These are phyloP conservation scores for Ceratocystis cacaofunesta DNA, from an alignment of 2,329 filamentous ascomycete species.

Conservation along the genomic window DNA sequence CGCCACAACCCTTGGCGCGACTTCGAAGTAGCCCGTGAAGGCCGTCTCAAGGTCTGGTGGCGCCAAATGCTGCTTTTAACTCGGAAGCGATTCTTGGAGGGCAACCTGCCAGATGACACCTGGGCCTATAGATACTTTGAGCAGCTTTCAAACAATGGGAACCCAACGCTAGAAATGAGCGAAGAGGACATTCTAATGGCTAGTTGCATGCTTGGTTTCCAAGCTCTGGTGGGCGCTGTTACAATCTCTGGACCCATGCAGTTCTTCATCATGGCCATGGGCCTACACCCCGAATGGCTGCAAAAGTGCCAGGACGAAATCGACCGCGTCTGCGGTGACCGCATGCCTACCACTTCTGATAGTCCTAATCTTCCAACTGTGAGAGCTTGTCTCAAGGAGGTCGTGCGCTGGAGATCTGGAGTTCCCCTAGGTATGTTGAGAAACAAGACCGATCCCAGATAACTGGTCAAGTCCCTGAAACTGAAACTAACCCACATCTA, in stretches of 20 bases:
- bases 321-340: slow-evolving; percentile 39
- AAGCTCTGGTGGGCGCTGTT: slow-evolving; percentile 36
- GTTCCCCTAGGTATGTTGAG: slow-evolving; percentile 33
- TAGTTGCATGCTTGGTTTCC: slow-evolving; percentile 37
- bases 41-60: slow-evolving; percentile 33
- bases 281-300: slow-evolving; percentile 38
- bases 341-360: slow-evolving; percentile 37
- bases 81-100: slow-evolving; percentile 28
- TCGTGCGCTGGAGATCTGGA: slow-evolving; percentile 41
- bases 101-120: slow-evolving; percentile 31
- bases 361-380: slow-evolving; percentile 37
- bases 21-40: slow-evolving; percentile 31
- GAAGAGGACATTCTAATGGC: slow-evolving; percentile 32
- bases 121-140: slow-evolving; percentile 36
- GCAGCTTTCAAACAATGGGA: slow-evolving; percentile 28
- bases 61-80: slow-evolving; percentile 28
- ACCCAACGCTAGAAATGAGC: slow-evolving; percentile 27
- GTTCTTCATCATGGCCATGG: slow-evolving; percentile 39
- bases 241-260: slow-evolving; percentile 35
- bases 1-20: slow-evolving; percentile 33
- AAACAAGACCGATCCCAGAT: background rate
- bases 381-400: slow-evolving; percentile 42
- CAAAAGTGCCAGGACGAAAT: slow-evolving; percentile 41
- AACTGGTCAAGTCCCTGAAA: background rate
- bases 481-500: background rate